Percentiles rank a stretch among this genome's conserved stretches.
Evolutionary conservation across 306 rosid genomes (phyloP).

Genomic region (Adenanthera pavonina): DNA sequence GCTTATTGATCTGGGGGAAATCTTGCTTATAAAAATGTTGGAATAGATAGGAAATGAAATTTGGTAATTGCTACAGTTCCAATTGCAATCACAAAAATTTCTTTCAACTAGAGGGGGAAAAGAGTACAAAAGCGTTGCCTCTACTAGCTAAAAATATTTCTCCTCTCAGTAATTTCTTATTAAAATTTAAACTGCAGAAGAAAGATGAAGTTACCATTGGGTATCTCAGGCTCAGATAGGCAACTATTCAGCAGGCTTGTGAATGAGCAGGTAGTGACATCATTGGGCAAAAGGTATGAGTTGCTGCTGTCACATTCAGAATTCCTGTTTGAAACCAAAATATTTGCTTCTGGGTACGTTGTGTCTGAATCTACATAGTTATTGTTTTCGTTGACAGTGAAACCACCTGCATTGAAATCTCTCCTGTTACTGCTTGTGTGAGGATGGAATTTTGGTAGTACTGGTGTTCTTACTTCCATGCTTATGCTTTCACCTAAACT

Average conservation of each 20-base stretch:
- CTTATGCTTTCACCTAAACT: slow-evolving; percentile 35
- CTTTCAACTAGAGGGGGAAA: slow-evolving; percentile 25
- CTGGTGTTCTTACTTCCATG: slow-evolving; percentile 54
- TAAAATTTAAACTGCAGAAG: slow-evolving; percentile 22
- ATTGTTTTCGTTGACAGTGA: slow-evolving; percentile 28
- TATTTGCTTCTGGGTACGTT: slow-evolving; percentile 32
- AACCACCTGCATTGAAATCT: slow-evolving; percentile 39
- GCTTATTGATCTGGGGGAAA: not conserved
- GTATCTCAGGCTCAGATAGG: slow-evolving; percentile 54
- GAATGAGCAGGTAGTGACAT: slow-evolving; percentile 43
- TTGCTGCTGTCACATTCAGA: slow-evolving; percentile 45
- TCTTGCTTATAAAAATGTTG: not conserved
- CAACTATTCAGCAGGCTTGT: slow-evolving; percentile 46
- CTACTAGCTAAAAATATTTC: not conserved
- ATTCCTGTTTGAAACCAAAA: slow-evolving; percentile 42
- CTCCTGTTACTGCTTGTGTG: slow-evolving; percentile 29
- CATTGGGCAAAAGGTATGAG: slow-evolving; percentile 45
- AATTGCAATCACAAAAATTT: slow-evolving; percentile 15
- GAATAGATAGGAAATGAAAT: slow-evolving; percentile 32
- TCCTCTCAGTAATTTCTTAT: not conserved
- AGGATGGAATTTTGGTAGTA: slow-evolving; percentile 44
- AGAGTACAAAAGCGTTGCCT: slow-evolving; percentile 3
- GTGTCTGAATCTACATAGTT: slow-evolving; percentile 35
- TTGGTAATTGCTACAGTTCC: slow-evolving; percentile 15
- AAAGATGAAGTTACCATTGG: slow-evolving; percentile 52